Evolutionary conservation across 2,329 filamentous ascomycete species (phyloP).

Genomic region (Chrysoporthe puriensis): DNA sequence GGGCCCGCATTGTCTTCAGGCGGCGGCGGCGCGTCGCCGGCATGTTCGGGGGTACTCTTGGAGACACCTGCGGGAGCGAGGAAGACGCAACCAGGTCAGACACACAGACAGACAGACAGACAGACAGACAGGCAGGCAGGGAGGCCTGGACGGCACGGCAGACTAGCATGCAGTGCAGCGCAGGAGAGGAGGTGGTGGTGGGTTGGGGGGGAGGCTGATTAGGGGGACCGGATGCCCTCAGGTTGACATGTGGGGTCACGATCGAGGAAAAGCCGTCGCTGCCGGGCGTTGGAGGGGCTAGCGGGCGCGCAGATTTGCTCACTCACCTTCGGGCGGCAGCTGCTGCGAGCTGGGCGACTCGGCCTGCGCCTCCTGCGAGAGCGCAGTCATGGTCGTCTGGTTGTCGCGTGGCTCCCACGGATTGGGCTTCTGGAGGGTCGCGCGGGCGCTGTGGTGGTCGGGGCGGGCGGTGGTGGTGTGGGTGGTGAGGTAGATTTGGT

Average conservation of each 20-base stretch:
- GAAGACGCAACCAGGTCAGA: slow-evolving; percentile 13
- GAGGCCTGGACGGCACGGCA: slow-evolving; percentile 8
- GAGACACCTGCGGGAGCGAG: slow-evolving; percentile 10
- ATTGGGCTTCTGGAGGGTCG: slow-evolving; percentile 10
- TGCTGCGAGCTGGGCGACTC: slow-evolving; percentile 19
- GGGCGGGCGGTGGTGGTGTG: slow-evolving; percentile 4
- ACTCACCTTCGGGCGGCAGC: slow-evolving; percentile 22
- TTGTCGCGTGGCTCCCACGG: too few species aligned
- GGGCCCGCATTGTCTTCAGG: slow-evolving; percentile 41
- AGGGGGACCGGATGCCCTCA: neutral
- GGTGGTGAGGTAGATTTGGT: slow-evolving; percentile 25
- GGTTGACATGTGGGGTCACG: slow-evolving; percentile 13
- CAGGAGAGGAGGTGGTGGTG: neutral
- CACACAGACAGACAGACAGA: neutral
- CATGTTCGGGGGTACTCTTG: slow-evolving; percentile 17
- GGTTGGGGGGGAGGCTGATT: neutral
- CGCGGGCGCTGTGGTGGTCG: neutral
- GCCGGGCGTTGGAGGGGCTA: slow-evolving; percentile 23
- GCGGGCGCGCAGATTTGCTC: slow-evolving; percentile 16
- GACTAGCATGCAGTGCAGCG: neutral
- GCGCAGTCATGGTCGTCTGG: slow-evolving; percentile 23
- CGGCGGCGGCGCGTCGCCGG: slow-evolving; percentile 32
- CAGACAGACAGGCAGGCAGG: neutral
- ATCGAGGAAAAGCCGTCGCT: slow-evolving; percentile 19
- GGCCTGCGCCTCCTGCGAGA: slow-evolving; percentile 27